Percentiles rank a stretch among this genome's conserved stretches.
These are phyloP conservation scores for Ustilago crameri DNA, from an alignment of 1,284 basidiomycete genomes.

Conservation along the genomic window DNA sequence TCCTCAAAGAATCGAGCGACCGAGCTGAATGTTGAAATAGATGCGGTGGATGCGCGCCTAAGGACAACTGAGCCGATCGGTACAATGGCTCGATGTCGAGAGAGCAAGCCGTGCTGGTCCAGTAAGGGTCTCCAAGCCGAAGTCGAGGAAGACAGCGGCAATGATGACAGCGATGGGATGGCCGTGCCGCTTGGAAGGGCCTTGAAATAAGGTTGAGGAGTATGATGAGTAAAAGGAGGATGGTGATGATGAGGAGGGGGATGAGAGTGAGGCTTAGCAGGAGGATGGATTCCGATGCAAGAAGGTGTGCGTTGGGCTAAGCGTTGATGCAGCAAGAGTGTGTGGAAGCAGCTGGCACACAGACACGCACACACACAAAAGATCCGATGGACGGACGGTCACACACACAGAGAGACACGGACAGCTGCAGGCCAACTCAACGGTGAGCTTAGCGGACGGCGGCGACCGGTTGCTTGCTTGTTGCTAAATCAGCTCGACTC, in stretches of 20 bases:
- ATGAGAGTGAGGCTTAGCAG: too few relatives aligned
- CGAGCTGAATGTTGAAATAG: background rate
- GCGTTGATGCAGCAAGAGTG: background rate
- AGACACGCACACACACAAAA: background rate
- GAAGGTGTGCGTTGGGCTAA: constrained; percentile 6
- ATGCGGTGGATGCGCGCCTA: background rate
- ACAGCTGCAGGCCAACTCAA: constrained; percentile 3
- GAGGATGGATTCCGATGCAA: constrained; percentile 21
- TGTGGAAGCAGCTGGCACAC: background rate
- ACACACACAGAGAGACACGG: too few relatives aligned
- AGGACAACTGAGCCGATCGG: background rate
- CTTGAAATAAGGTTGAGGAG: constrained; percentile 3
- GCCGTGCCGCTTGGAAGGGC: too few relatives aligned
- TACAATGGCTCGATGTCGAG: background rate
- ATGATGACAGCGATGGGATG: constrained; percentile 1
- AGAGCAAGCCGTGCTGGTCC: background rate
- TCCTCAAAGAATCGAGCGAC: background rate
- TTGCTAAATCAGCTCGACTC: background rate
- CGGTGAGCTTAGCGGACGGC: constrained; percentile 5
- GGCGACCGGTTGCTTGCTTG: constrained; percentile 1
- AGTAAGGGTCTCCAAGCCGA: background rate
- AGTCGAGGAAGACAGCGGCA: background rate
- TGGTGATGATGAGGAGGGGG: background rate
- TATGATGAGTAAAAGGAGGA: background rate
- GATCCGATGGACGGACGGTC: too few relatives aligned